Conservation (phyloP, 2,329 filamentous ascomycete genomes). For the Cylindrodendrum hubeiense region DNA sequence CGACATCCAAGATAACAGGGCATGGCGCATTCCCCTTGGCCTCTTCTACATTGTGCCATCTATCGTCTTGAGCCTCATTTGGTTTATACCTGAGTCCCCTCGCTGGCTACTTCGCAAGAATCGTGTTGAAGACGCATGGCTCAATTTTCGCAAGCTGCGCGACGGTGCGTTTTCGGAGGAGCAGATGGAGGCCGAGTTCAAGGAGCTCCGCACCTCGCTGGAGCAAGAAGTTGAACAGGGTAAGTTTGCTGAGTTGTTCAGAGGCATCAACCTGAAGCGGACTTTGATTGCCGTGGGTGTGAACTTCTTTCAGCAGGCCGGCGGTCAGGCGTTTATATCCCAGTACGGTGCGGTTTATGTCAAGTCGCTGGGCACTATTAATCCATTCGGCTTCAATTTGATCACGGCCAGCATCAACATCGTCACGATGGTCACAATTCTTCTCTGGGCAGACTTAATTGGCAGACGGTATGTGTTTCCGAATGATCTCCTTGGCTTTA, state of each 20-base stretch:
- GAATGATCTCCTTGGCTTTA: not conserved
- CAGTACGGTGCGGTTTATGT: constrained; percentile 47
- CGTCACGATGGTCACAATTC: not conserved
- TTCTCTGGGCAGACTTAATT: constrained; percentile 3
- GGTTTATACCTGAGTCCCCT: constrained; percentile 43
- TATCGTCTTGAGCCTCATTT: constrained; percentile 27
- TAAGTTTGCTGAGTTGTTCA: constrained; percentile 11
- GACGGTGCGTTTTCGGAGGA: constrained; percentile 31
- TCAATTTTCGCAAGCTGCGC: constrained; percentile 20
- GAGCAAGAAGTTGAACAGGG: constrained; percentile 38
- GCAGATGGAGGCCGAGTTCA: constrained; percentile 34
- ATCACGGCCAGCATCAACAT: constrained; percentile 21
- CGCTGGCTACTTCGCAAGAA: constrained; percentile 40
- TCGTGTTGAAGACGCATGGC: constrained; percentile 31
- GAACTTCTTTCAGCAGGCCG: constrained; percentile 47
- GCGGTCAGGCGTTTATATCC: constrained; percentile 43
- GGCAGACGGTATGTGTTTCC: constrained; percentile 24
- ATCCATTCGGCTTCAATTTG: constrained; percentile 39
- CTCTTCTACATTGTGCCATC: constrained; percentile 39
- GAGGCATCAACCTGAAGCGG: constrained; percentile 33
- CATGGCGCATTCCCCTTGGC: constrained; percentile 39
- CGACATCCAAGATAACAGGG: constrained; percentile 30
- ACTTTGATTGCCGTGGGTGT: constrained; percentile 39
- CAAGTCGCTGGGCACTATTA: constrained; percentile 42
- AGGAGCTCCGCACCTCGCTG: constrained; percentile 17